Base-by-base conservation (phyloP, 2,329 filamentous ascomycete species). In the Domatiomyces catenatus region DNA sequence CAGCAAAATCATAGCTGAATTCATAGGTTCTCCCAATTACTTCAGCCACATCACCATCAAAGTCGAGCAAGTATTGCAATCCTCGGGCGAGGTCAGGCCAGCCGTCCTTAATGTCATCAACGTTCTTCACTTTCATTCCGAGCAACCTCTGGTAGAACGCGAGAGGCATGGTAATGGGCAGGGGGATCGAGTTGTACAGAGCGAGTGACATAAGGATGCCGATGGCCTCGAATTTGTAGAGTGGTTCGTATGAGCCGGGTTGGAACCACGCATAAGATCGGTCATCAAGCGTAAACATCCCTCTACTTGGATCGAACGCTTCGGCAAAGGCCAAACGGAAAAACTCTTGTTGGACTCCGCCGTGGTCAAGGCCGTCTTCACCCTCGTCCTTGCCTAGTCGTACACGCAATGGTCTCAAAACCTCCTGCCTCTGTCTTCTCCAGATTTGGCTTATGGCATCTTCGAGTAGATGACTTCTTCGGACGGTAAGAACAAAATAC, bases 261-360 rank as follows among this genome's bases (percentile, higher is more conserved):
- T 83, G 79, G 60, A 98, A 95, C 86, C 88, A 98, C 8, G 82
- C 81, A 75, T 92, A 84, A 0, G 84, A 92, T 50, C 80, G 72
- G 1, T 77, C 67, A 59, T 96, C 88, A 28, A 86, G 76, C 0
- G 81, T 83, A 63, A 96, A 96, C 70, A 69, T 71, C 67, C 79
- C 88, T 60, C 84, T 86, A 44, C 81, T 75, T 3, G 86, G 83
- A 59, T 86, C 75, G 45, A 96, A 75, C 2, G 84, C 85, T 61
- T 94, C 83, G 0, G 79, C 79, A 58, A 95, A 81, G 17, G 86
- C 80, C 24, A 95, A 69, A 15, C 87, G 80, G 69, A 98, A 96
- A 64, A 94, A 96, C 56, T 98, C 92, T 63, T 94, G 89, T 60
- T 95, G 90, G 1, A 98, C 89, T 55, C 92, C 92, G 44, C 92